A percentile compares a stretch with the other conserved stretches of the same genome.
phyloP scores from a whole-genome alignment of 2,329 filamentous ascomycete species.

The Didymosphaeria variabile region DNA sequence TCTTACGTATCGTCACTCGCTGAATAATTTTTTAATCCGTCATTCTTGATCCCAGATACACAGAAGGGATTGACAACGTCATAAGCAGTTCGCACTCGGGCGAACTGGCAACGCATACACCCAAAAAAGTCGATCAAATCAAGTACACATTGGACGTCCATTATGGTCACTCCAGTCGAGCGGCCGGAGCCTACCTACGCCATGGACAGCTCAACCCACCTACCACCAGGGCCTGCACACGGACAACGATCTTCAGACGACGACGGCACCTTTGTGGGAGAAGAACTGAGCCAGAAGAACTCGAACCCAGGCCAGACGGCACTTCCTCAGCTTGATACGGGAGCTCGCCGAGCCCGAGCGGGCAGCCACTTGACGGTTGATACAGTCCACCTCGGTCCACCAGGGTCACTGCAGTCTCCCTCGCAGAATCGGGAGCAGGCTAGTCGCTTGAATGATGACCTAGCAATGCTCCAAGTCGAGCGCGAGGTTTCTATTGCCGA shows the following conservation, averaged over 20 bases:
- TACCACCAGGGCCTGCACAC: conserved; percentile 5
- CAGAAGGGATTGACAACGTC: conserved; percentile 2
- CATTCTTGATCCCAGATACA: background rate
- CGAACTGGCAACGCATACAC: background rate
- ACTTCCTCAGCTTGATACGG: conserved; percentile 6
- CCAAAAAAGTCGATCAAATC: background rate
- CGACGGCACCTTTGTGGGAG: conserved; percentile 49
- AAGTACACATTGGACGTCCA: conserved; percentile 13
- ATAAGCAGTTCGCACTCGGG: background rate
- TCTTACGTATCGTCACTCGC: conserved; percentile 11
- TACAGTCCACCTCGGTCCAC: conserved; percentile 43
- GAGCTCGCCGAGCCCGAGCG: conserved; percentile 35
- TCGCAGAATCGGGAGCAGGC: conserved; percentile 68
- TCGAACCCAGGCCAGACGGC: conserved; percentile 26
- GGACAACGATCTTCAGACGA: conserved; percentile 49
- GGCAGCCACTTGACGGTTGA: conserved; percentile 59
- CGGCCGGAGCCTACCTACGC: conserved; percentile 48
- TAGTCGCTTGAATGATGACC: conserved; percentile 70
- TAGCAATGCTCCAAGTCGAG: conserved; percentile 72
- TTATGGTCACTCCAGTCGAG: conserved; percentile 49
- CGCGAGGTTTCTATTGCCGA: conserved; percentile 62
- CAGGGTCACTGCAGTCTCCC: conserved; percentile 56
- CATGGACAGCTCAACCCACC: conserved; percentile 37
- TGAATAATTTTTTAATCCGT: background rate
- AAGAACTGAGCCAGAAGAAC: conserved; percentile 43